phyloP scores from a whole-genome alignment of 208 protist species.

The Trypanosoma boissoni region DNA sequence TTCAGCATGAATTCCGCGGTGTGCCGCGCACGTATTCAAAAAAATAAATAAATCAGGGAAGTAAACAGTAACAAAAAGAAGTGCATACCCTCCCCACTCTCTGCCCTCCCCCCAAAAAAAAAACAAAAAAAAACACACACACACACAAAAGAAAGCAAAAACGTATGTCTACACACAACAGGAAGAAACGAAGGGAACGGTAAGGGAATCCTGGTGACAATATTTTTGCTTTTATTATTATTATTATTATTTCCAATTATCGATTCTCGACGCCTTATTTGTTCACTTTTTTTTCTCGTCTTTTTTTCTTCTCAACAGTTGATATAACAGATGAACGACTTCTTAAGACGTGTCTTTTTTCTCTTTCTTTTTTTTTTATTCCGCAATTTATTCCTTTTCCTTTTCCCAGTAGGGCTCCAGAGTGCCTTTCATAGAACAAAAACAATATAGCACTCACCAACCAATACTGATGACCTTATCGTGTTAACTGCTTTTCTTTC shows the following conservation, averaged over 20 bases:
- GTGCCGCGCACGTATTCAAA: neutral
- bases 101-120: neutral
- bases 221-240: neutral
- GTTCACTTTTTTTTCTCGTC: no score
- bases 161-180: constrained; percentile 1
- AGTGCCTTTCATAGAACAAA: neutral
- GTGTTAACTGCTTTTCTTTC: no score
- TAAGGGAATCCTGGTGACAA: constrained; percentile 3
- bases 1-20: no score
- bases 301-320: no score
- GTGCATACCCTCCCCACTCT: neutral
- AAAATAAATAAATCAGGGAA: constrained; percentile 8
- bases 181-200: constrained; percentile 11
- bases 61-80: constrained; percentile 7
- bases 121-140: constrained; percentile 14
- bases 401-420: no score
- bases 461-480: no score
- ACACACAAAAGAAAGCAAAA: neutral
- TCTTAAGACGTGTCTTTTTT: neutral
- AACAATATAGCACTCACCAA: neutral
- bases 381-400: neutral
- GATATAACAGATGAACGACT: neutral
- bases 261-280: no score
- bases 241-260: no score
- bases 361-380: neutral